Percentiles rank a stretch among this genome's conserved stretches.
Conservation (phyloP, 495 filamentous ascomycete species). For the Tuber brumale region DNA sequence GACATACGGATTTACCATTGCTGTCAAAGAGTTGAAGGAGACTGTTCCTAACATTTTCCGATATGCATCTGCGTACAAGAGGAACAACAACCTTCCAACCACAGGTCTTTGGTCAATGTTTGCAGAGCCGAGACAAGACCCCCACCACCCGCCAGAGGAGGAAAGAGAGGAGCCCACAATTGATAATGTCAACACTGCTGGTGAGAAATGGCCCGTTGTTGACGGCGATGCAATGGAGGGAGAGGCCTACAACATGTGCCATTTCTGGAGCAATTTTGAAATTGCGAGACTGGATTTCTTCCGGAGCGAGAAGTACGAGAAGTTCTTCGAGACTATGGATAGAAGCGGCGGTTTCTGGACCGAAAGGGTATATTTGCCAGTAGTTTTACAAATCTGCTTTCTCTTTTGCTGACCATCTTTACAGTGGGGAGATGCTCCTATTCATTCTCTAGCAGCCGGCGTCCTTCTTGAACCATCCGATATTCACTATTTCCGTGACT, state of each 20-base stretch:
- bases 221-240: conserved; percentile 94
- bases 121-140: conserved; percentile 52
- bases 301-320: conserved; percentile 90
- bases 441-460: conserved; percentile 94
- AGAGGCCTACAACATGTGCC: conserved; percentile 99
- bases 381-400: conserved; percentile 7
- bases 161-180: conserved; percentile 51
- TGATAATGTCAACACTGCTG: conserved; percentile 65
- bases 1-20: conserved; percentile 98
- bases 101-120: conserved; percentile 99
- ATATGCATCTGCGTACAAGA: conserved; percentile 98
- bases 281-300: conserved; percentile 94
- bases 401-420: conserved; percentile 40
- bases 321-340: conserved; percentile 99
- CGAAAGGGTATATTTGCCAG: conserved; percentile 66
- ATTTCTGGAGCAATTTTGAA: conserved; percentile 99
- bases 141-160: conserved; percentile 45
- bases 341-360: conserved; percentile 97
- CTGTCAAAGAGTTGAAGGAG: conserved; percentile 95
- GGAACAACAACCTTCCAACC: conserved; percentile 80
- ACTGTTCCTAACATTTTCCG: conserved; percentile 99
- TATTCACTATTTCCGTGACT: conserved; percentile 99
- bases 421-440: conserved; percentile 97
- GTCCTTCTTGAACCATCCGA: conserved; percentile 72
- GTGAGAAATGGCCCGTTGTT: conserved; percentile 66